Base-by-base conservation (phyloP, 371 early-diverging fungal species). In the Mucor indicus region DNA sequence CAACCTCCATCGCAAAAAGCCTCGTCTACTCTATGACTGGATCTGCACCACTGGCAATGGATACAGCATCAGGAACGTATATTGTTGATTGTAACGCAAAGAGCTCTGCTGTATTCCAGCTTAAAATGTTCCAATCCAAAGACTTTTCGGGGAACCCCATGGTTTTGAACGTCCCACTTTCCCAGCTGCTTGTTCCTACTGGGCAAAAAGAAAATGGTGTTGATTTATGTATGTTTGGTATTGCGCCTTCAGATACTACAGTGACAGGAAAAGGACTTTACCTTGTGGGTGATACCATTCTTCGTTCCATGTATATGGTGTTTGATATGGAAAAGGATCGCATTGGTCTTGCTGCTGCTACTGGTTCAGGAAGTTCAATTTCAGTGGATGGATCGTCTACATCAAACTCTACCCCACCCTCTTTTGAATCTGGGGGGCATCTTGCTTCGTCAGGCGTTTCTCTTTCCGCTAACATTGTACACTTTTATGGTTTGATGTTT, bases 221-320 rank as follows among this genome's bases (percentile, higher is more conserved):
- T 29, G 30, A 44, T 1, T 46, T 56, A 3, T 75, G 75, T 51
- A 53, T 75, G 48, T 44, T 75, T 25, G 75, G 75, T 13, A 64
- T 75, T 23, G 60, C 40, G 6, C 48, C 55, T 27, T 27, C 39
- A 12, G 24, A 22, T 11, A 20, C 19, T 2, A 52, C 52, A 1
- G 44, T 37, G 11, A 33, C 46, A 2, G 29, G 38, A 27, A n/a
- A 15, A 11, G 35, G 15, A 9, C 9, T n/a, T 33, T 9, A 4
- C 4, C 6, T 50, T 16, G 16, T 50, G 13, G 58, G 58, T n/a
- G 42, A 62, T 3, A 36, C 62, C 6, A 20, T 60, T 1, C 9
- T 65, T 17, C 13, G 45, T 37, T 41, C 45, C 17, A 11, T 48
- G 19, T 65, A 60, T 40, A 29, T 39, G 11, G 57, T 60, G 5